Base-by-base conservation (phyloP, 2,329 filamentous ascomycete genomes). In the Penicillium hesseltinei region DNA sequence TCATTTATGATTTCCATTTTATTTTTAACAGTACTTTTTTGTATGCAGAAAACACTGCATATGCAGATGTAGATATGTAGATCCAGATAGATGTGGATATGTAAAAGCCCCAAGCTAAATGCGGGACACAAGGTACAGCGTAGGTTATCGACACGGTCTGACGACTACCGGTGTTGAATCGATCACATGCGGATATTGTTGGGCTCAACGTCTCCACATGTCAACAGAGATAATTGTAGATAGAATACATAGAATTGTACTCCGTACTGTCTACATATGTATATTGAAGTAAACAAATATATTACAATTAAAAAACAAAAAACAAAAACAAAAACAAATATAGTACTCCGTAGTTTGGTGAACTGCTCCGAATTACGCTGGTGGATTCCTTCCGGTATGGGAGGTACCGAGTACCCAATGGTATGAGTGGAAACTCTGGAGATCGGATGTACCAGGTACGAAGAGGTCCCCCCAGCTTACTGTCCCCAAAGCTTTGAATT, bases 161-260 rank as follows among this genome's bases (percentile, higher is more conserved):
- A 62, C 55, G 45, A 48, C 61, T 67, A 63, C 65, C 35, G 35
- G 53, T 51, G 65, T 62, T 62, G 62, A 66, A 66, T 66, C 56
- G 54, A 66, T 58, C 56, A 66, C 62, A 60, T 60, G 44, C 43
- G 54, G 57, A 54, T 59, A 65, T 58, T 67, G 65, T 67, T 67
- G 65, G 64, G 64, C 60, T 66, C 66, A 66, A 66, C 64, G 56
- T 58, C 63, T 52, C 62, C 45, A 47, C 45, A 36, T 47, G 45
- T 23, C 13, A 47, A 35, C 23, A 11, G 5, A n/a, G 9, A 42
- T 1, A 15, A 15, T 8, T 9, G 2, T 13, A 19, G 17, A 17
- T 15, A 15, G 11, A 15, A 23, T 10, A 17, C 15, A 25, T 51
- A 35, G 8, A 33, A 13, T 35, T 5, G 29, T 33, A 21, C 2